phyloP scores from a whole-genome alignment of 108 stramenopile genomes.

The Cyclotella choctawhatcheeana region DNA sequence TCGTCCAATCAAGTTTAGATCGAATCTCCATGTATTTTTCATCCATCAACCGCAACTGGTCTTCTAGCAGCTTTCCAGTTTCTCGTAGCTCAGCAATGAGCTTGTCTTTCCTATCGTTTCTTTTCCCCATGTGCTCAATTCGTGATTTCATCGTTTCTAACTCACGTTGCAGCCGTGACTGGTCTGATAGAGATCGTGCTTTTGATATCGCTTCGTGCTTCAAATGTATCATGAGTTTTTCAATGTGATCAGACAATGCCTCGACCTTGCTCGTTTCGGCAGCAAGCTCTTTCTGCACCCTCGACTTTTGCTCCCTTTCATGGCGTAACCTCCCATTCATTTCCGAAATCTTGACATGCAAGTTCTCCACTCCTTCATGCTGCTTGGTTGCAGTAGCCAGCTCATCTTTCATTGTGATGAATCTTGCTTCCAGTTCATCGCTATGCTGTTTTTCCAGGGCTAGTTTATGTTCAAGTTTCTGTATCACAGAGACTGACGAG shows the following conservation, averaged over 20 bases:
- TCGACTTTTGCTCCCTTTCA: slow-evolving; percentile 24
- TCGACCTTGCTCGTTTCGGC: slow-evolving; percentile 51
- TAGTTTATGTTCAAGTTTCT: slow-evolving; percentile 24
- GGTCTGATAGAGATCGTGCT: slow-evolving; percentile 52
- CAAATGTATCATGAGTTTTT: slow-evolving; percentile 78
- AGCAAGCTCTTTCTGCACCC: slow-evolving; percentile 25
- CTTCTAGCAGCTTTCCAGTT: slow-evolving; percentile 69
- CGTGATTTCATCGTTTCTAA: slow-evolving; percentile 40
- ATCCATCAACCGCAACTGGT: slow-evolving; percentile 81
- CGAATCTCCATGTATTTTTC: slow-evolving; percentile 78
- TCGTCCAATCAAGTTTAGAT: slow-evolving; percentile 74
- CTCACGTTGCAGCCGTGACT: slow-evolving; percentile 51
- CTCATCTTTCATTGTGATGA: slow-evolving; percentile 24
- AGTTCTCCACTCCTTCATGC: slow-evolving; percentile 17
- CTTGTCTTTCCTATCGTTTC: slow-evolving; percentile 57
- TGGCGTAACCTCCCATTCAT: slow-evolving; percentile 11
- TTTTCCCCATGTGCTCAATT: slow-evolving; percentile 43
- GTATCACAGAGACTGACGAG: slow-evolving; percentile 20
- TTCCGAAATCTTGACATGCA: slow-evolving; percentile 10
- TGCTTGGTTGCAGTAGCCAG: slow-evolving; percentile 15
- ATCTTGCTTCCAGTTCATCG: slow-evolving; percentile 17
- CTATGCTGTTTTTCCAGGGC: slow-evolving; percentile 7
- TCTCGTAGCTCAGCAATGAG: slow-evolving; percentile 68
- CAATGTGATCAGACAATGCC: slow-evolving; percentile 71
- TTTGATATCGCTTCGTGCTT: slow-evolving; percentile 79